Conservation (phyloP, 2,329 filamentous ascomycete species). For the Alternaria conjuncta region DNA sequence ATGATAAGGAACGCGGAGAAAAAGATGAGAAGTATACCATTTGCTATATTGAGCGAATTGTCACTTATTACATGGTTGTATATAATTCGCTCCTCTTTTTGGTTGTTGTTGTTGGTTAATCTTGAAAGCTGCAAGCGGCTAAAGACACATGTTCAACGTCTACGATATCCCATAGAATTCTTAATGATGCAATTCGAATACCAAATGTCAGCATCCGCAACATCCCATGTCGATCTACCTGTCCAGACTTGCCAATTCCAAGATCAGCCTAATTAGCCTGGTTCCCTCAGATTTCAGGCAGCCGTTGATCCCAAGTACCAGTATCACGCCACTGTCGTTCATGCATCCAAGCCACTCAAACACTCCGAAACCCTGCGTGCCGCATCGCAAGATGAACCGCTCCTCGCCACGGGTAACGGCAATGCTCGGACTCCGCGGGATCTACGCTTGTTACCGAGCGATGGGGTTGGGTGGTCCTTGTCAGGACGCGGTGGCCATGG, state of each 20-base stretch:
- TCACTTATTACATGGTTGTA: slow-evolving; percentile 21
- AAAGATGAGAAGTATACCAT: slow-evolving; percentile 12
- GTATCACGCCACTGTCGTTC: slow-evolving; percentile 11
- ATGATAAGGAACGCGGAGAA: background rate
- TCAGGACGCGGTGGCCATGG: background rate
- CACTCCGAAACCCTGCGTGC: slow-evolving; percentile 8
- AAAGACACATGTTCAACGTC: background rate
- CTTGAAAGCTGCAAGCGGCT: slow-evolving; percentile 13
- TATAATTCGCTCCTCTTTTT: slow-evolving; percentile 18
- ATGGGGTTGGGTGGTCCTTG: background rate
- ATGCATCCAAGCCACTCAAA: slow-evolving; percentile 17
- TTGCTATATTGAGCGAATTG: slow-evolving; percentile 18
- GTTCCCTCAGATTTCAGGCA: background rate
- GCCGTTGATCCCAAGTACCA: background rate
- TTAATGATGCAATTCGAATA: background rate
- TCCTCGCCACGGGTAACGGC: background rate
- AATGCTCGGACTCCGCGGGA: background rate
- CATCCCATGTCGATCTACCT: background rate
- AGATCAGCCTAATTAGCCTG: background rate
- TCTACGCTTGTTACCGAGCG: background rate
- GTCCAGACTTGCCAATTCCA: background rate
- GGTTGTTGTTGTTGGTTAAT: background rate
- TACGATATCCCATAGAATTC: slow-evolving; percentile 8
- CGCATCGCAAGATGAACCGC: background rate
- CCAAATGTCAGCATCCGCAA: background rate